These are phyloP conservation scores for Crithidia brevicula DNA, from an alignment of 208 protist species.

Conservation along the genomic window DNA sequence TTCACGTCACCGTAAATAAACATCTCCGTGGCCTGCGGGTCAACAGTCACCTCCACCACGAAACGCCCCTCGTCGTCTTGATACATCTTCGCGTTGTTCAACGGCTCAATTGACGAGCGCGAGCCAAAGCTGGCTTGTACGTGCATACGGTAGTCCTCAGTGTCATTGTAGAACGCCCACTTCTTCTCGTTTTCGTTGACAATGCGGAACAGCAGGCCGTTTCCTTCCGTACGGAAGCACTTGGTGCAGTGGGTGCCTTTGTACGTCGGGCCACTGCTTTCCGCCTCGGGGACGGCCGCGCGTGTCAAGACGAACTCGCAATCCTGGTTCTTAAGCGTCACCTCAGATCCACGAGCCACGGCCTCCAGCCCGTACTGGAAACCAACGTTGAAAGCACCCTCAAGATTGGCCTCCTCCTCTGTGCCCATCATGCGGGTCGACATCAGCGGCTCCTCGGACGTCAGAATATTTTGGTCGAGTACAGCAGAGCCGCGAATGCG, in stretches of 20 bases:
- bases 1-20: conserved; percentile 76
- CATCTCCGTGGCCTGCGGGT: conserved; percentile 65
- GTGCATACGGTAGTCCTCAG: conserved; percentile 58
- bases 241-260: conserved; percentile 57
- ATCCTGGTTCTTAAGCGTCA: conserved; percentile 49
- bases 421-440: conserved; percentile 47
- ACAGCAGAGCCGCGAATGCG: conserved; percentile 45
- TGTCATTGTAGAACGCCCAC: conserved; percentile 87
- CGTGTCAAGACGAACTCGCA: conserved; percentile 50
- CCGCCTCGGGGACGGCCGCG: conserved; percentile 30
- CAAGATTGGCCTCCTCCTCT: conserved; percentile 54
- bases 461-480: conserved; percentile 53
- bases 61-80: conserved; percentile 44
- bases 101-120: conserved; percentile 49
- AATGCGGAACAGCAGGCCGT: conserved; percentile 78
- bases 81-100: conserved; percentile 46
- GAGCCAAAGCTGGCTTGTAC: conserved; percentile 61
- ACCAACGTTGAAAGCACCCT: conserved; percentile 55
- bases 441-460: conserved; percentile 52
- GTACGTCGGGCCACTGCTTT: conserved; percentile 53
- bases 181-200: conserved; percentile 73
- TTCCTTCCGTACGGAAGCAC: conserved; percentile 75
- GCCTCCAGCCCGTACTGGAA: conserved; percentile 66
- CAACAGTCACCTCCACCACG: conserved; percentile 54
- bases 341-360: conserved; percentile 33